Evolutionary conservation across 768 basidiomycete species (phyloP), one percentile per base, ranked within the genome.

Genomic region (Stropharia rugosoannulata): DNA sequence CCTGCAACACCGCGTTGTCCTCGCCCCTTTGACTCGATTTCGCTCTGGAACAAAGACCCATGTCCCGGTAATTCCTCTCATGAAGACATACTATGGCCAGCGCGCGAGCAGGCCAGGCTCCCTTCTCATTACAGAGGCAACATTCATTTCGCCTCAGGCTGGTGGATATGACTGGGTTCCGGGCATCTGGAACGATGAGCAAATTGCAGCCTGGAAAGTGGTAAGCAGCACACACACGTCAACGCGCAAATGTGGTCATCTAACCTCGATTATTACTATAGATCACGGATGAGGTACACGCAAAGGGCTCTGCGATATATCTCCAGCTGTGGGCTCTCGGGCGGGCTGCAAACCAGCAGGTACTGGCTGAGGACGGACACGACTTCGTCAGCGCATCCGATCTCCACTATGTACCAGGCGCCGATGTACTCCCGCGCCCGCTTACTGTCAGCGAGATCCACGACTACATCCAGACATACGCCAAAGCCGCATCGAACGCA

Each of bases 71-170:
- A 42, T 72, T 1, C 72, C 72, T 2, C 47, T 77, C 1, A 69
- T 72, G 36, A 64, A 70, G 48, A 69, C 70, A 13, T 83, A 82
- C 66, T 84, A 83, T 58, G 51, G 66, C 1, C 83, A 84, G 58
- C 75, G 83, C 1, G 72, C 69, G 4, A 69, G 70, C 37, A 57
- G 65, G 1, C 76, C 79, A 0, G 85, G 85, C 0, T 82, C 80
- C 0, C 66, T 87, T 7, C 68, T 83, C 40, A 75, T 89, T 53
- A 68, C 82, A 1, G 85, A 88, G 64, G 85, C 73, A 0, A 83
- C 83, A 3, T 70, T 76, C 51, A 79, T 89, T 43, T 73, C 79
- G 0, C 65, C 67, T 2, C 61, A 76, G 11, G 82, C 85, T 0
- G 60, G 72, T 54, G 67, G 73, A 0, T 70, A 64, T 49, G 51